These are phyloP conservation scores for Haplosporangium gracile DNA, from an alignment of 192 early-diverging fungal genomes.

Conservation along the genomic window DNA sequence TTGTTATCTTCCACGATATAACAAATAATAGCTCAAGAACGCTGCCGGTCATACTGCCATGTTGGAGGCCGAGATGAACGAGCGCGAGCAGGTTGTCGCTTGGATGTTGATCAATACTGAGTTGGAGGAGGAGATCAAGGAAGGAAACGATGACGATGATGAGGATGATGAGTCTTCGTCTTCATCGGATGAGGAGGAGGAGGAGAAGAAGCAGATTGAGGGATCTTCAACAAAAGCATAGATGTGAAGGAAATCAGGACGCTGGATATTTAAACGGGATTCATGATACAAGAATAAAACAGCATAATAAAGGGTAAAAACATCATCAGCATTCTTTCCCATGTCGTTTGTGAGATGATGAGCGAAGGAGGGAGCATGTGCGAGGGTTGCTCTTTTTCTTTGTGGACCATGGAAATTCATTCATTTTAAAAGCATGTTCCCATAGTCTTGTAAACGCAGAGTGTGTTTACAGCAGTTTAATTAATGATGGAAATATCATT, in stretches of 20 bases:
- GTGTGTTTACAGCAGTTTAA: no score
- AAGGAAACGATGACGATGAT: slow-evolving; percentile 57
- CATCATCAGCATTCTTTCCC: not conserved
- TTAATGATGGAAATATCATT: no score
- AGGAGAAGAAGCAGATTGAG: slow-evolving; percentile 20
- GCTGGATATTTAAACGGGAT: not conserved
- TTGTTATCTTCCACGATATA: not conserved
- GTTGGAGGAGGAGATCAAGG: slow-evolving; percentile 58
- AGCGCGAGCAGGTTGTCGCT: slow-evolving; percentile 65
- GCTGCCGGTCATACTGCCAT: slow-evolving; percentile 59
- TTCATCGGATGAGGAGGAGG: slow-evolving; percentile 29
- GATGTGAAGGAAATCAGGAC: not conserved
- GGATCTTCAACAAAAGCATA: slow-evolving; percentile 35
- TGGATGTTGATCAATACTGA: slow-evolving; percentile 66
- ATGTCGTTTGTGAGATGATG: no score
- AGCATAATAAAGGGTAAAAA: slow-evolving; percentile 7
- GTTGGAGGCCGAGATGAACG: slow-evolving; percentile 62
- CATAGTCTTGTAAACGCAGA: no score
- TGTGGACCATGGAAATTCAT: no score
- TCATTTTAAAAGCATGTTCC: no score
- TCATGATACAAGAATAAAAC: not conserved
- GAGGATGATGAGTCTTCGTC: slow-evolving; percentile 26
- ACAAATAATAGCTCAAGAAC: slow-evolving; percentile 61
- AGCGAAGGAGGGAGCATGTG: no score
- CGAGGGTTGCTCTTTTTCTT: no score